Evolutionary conservation across 257 asterid genomes (phyloP).

Genomic region (Penstemon barbatus): DNA sequence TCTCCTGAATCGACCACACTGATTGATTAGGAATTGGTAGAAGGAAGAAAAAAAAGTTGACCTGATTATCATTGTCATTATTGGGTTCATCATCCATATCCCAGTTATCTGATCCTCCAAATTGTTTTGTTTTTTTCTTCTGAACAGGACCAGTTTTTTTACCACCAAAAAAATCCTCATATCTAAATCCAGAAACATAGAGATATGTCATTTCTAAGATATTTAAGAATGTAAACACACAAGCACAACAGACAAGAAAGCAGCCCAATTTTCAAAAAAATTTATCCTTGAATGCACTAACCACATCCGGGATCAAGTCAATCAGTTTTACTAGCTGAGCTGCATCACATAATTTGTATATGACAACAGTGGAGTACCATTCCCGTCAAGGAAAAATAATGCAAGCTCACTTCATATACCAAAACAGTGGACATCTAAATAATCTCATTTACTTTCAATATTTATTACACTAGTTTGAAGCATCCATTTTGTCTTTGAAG

Average conservation of each 20-base stretch:
- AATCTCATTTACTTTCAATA: background rate
- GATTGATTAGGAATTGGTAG: background rate
- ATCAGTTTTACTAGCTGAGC: background rate
- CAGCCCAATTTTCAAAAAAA: constrained; percentile 16
- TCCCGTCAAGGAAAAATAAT: background rate
- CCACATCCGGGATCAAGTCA: background rate
- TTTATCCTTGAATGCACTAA: constrained; percentile 15
- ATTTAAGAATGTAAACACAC: constrained; percentile 1
- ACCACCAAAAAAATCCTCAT: constrained; percentile 76
- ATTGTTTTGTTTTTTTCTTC: constrained; percentile 52
- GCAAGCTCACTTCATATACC: background rate
- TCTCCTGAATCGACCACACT: background rate
- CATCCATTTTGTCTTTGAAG: background rate
- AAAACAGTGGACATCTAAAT: background rate
- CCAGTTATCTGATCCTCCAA: constrained; percentile 48
- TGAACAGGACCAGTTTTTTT: constrained; percentile 38
- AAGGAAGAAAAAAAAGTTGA: constrained; percentile 19
- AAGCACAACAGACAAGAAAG: constrained; percentile 19
- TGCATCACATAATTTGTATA: constrained; percentile 8
- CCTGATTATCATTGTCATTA: constrained; percentile 43
- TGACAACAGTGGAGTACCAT: constrained; percentile 6
- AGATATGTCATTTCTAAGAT: constrained; percentile 11
- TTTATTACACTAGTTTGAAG: background rate
- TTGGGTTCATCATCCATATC: constrained; percentile 47
- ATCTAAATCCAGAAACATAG: constrained; percentile 46